Evolutionary conservation across 371 early-diverging fungal genomes (phyloP).

Genomic region (Lichtheimia ornata): DNA sequence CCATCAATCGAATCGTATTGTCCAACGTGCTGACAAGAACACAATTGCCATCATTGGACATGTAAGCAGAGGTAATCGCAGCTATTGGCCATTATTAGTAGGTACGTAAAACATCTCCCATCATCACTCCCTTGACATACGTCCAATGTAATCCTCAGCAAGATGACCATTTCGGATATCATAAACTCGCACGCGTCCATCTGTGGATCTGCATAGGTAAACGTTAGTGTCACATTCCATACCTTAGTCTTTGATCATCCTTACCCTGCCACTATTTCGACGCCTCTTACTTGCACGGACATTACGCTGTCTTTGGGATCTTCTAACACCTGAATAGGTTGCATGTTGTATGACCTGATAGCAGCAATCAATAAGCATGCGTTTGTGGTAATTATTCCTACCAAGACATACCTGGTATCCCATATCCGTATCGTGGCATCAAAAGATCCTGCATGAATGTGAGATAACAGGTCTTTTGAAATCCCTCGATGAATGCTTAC

Average conservation of each 20-base stretch:
- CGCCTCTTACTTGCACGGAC: slow-evolving; percentile 67
- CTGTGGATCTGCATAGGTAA: slow-evolving; percentile 63
- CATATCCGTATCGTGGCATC: slow-evolving; percentile 90
- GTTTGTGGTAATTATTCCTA: too few species aligned
- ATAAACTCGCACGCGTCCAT: slow-evolving; percentile 81
- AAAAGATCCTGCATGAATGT: slow-evolving; percentile 69
- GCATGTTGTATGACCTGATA: slow-evolving; percentile 59
- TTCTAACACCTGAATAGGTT: slow-evolving; percentile 84
- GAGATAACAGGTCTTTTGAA: neutral
- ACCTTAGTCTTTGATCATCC: neutral
- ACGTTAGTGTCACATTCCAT: neutral
- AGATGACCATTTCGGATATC: slow-evolving; percentile 82
- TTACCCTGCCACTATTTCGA: slow-evolving; percentile 79
- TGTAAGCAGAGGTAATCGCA: slow-evolving; percentile 77
- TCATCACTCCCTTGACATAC: slow-evolving; percentile 46
- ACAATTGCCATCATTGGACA: slow-evolving; percentile 78
- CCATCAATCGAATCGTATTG: slow-evolving; percentile 78
- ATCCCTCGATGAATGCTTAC: slow-evolving; percentile 21
- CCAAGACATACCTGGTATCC: slow-evolving; percentile 70
- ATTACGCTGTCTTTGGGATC: slow-evolving; percentile 90
- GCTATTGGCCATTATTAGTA: slow-evolving; percentile 38
- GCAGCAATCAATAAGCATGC: neutral
- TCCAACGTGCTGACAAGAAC: slow-evolving; percentile 78
- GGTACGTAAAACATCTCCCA: slow-evolving; percentile 13
- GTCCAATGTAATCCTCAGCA: slow-evolving; percentile 71